Conservation (phyloP, 176 grass and related monocot species). For the Eragrostis nindensis region DNA sequence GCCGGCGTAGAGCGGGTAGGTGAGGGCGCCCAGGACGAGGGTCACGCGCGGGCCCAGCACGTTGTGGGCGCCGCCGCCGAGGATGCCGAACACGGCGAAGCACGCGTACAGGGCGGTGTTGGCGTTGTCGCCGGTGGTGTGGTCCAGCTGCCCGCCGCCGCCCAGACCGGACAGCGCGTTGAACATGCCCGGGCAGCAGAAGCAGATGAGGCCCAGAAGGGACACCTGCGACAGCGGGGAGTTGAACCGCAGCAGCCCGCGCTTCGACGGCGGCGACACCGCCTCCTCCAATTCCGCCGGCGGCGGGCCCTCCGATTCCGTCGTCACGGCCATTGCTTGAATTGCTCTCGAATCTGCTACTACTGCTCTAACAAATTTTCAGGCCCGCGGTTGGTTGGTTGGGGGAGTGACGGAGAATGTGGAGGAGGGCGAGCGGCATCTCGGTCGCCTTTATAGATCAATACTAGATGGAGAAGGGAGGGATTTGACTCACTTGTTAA, state of each 20-base stretch:
- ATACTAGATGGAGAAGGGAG: too few relatives aligned
- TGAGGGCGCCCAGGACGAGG: slow-evolving; percentile 62
- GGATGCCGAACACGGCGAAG: slow-evolving; percentile 81
- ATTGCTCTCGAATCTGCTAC: neutral
- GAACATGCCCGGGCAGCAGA: slow-evolving; percentile 99
- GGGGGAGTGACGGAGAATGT: too few relatives aligned
- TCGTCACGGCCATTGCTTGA: neutral
- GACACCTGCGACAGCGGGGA: slow-evolving; percentile 82
- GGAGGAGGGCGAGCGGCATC: too few relatives aligned
- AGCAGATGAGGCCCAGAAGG: slow-evolving; percentile 83
- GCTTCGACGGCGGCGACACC: neutral
- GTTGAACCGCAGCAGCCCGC: slow-evolving; percentile 54
- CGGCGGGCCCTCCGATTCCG: slow-evolving; percentile 14
- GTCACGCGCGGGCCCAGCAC: slow-evolving; percentile 81
- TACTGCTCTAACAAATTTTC: too few relatives aligned
- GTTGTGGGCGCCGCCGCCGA: slow-evolving; percentile 84
- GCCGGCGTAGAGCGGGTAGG: slow-evolving; percentile 83
- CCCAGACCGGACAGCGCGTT: slow-evolving; percentile 94
- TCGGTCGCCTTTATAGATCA: too few relatives aligned
- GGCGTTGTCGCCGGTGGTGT: slow-evolving; percentile 74
- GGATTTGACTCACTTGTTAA: too few relatives aligned
- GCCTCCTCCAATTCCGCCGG: neutral
- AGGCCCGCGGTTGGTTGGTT: too few relatives aligned
- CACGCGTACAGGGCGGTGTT: slow-evolving; percentile 93
- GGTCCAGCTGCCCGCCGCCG: slow-evolving; percentile 83